Percentiles rank a stretch among this genome's conserved stretches.
Evolutionary conservation across 129 eudicot species (phyloP).

Genomic region (sunflower (Helianthus annuus)): DNA sequence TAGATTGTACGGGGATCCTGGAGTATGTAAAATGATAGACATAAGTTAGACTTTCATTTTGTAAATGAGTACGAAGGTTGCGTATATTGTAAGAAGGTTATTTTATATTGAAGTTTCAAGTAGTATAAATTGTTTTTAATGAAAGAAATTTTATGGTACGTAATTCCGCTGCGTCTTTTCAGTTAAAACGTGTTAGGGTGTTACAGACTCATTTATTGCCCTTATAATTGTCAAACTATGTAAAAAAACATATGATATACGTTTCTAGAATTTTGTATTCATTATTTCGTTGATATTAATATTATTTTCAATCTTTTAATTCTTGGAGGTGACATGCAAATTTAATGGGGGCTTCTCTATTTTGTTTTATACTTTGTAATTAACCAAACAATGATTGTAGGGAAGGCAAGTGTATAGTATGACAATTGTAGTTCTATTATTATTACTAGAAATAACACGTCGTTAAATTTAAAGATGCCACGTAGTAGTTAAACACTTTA

Average conservation of each 20-base stretch:
- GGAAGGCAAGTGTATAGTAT: neutral
- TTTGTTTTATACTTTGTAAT: neutral
- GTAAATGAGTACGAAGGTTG: too few relatives aligned
- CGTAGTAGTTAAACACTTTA: neutral
- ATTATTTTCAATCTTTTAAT: neutral
- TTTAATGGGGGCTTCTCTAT: neutral
- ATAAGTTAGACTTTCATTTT: too few relatives aligned
- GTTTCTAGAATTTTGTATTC: constrained; percentile 7
- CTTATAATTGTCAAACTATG: too few relatives aligned
- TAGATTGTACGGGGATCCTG: too few relatives aligned
- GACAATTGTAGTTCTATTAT: neutral
- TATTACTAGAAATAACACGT: neutral
- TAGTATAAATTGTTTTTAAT: too few relatives aligned
- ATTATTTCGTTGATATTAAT: neutral
- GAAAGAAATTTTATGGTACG: too few relatives aligned
- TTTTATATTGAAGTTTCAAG: too few relatives aligned
- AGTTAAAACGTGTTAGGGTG: too few relatives aligned
- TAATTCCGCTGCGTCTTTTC: too few relatives aligned
- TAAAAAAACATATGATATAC: neutral
- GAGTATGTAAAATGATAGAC: too few relatives aligned
- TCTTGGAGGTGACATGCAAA: neutral
- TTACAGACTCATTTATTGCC: too few relatives aligned
- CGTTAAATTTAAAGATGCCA: constrained; percentile 8
- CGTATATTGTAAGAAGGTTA: too few relatives aligned
- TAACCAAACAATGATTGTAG: neutral